phyloP scores from a whole-genome alignment of 1,284 basidiomycete genomes.

The Heterobasidion irregulare region DNA sequence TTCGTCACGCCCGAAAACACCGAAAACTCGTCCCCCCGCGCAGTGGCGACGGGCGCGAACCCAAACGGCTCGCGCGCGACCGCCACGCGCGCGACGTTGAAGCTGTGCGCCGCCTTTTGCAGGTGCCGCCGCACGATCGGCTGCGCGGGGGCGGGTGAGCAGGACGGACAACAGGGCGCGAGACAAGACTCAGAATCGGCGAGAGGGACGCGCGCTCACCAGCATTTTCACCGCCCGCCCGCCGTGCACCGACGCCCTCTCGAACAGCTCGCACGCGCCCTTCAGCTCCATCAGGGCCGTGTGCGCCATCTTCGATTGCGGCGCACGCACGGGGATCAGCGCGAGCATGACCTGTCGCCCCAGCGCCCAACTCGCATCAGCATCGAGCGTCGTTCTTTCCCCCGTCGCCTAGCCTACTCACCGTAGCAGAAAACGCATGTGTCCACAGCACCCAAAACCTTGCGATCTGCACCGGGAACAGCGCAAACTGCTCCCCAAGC shows the following conservation, averaged over 20 bases:
- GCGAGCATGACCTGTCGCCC: conserved; percentile 53
- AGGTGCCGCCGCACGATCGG: conserved; percentile 54
- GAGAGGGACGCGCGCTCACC: conserved; percentile 26
- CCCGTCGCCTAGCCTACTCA: too few species aligned
- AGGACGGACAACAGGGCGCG: background rate
- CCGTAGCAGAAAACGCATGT: conserved; percentile 55
- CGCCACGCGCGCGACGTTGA: conserved; percentile 31
- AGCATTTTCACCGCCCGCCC: conserved; percentile 60
- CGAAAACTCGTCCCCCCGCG: conserved; percentile 55
- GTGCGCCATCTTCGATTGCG: conserved; percentile 53
- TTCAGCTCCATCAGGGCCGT: conserved; percentile 57
- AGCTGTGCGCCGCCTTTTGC: conserved; percentile 30
- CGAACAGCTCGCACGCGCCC: conserved; percentile 52
- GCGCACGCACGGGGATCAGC: conserved; percentile 59
- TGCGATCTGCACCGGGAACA: conserved; percentile 51
- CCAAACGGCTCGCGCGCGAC: background rate
- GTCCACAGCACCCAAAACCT: conserved; percentile 66
- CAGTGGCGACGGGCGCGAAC: conserved; percentile 37
- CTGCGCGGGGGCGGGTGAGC: conserved; percentile 20
- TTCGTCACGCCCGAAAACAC: conserved; percentile 36
- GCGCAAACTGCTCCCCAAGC: conserved; percentile 40
- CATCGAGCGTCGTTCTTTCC: background rate
- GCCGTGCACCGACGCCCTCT: conserved; percentile 46
- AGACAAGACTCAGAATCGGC: conserved; percentile 2
- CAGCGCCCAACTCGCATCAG: background rate